A percentile compares a stretch with the other conserved stretches of the same genome.
phyloP scores from a whole-genome alignment of 352 stramenopile species.

The Peronospora destructor region DNA sequence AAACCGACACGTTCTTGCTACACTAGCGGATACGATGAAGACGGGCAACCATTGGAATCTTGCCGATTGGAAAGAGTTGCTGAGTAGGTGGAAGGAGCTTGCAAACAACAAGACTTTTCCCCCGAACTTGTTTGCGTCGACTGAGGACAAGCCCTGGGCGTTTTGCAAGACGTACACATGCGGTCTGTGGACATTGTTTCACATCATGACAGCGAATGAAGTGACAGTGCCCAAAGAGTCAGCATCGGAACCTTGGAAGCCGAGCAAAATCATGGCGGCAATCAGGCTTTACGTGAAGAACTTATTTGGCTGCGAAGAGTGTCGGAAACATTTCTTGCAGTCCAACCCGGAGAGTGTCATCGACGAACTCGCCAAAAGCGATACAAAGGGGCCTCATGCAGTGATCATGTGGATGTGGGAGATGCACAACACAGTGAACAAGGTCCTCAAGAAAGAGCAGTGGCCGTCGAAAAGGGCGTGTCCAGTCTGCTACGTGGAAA shows the following conservation, averaged over 20 bases:
- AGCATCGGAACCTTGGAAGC: conserved; percentile 32
- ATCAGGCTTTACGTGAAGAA: conserved; percentile 71
- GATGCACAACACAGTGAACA: conserved; percentile 84
- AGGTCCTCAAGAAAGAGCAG: conserved; percentile 53
- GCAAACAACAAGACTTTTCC: conserved; percentile 48
- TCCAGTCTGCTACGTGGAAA: conserved; percentile 52
- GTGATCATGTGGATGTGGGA: conserved; percentile 70
- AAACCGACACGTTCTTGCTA: conserved; percentile 49
- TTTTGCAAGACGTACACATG: conserved; percentile 78
- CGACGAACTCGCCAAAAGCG: conserved; percentile 27
- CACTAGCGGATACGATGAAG: conserved; percentile 34
- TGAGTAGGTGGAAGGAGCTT: conserved; percentile 56
- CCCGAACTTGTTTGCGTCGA: conserved; percentile 47
- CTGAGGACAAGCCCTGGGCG: conserved; percentile 40
- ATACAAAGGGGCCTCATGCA: conserved; percentile 34
- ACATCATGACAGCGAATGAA: conserved; percentile 53
- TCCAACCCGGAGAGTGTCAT: conserved; percentile 62
- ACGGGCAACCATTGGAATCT: conserved; percentile 43
- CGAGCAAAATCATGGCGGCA: conserved; percentile 45
- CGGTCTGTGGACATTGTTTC: conserved; percentile 77
- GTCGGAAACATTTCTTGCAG: conserved; percentile 60
- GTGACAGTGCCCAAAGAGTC: conserved; percentile 18
- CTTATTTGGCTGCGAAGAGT: conserved; percentile 82
- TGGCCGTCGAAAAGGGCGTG: conserved; percentile 56
- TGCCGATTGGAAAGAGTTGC: conserved; percentile 48